Conservation (phyloP, 441 rosid species). For the Macaranga tanarius region DNA sequence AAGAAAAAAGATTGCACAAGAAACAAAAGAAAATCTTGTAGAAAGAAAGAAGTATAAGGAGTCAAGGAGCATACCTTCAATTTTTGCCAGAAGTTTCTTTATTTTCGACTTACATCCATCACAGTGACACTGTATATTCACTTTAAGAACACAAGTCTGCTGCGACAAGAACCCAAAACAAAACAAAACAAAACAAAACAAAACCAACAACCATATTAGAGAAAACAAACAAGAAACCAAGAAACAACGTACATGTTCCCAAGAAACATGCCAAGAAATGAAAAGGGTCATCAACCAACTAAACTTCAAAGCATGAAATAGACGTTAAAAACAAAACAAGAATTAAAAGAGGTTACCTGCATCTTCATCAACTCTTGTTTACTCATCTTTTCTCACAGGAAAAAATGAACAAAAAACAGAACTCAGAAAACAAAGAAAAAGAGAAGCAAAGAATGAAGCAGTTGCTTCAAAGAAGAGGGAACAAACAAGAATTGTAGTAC, state of each 20-base stretch:
- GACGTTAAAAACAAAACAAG: neutral
- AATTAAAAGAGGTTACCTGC: constrained; percentile 48
- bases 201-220: constrained; percentile 11
- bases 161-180: constrained; percentile 19
- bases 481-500: constrained; percentile 7
- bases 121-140: constrained; percentile 73
- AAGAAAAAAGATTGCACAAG: neutral
- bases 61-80: constrained; percentile 57
- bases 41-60: neutral
- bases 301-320: constrained; percentile 7
- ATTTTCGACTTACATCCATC: constrained; percentile 90
- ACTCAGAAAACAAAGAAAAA: neutral
- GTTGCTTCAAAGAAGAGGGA: constrained; percentile 24
- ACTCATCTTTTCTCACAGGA: constrained; percentile 42
- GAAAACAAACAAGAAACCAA: neutral
- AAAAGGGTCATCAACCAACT: neutral
- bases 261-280: neutral
- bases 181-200: too few relatives aligned
- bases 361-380: constrained; percentile 76
- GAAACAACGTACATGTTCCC: constrained; percentile 9
- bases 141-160: constrained; percentile 89
- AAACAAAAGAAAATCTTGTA: neutral
- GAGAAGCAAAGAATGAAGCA: neutral
- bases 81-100: constrained; percentile 65
- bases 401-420: neutral